Evolutionary conservation across 192 early-diverging fungal species (phyloP).

Genomic region (Coemansia sp.): DNA sequence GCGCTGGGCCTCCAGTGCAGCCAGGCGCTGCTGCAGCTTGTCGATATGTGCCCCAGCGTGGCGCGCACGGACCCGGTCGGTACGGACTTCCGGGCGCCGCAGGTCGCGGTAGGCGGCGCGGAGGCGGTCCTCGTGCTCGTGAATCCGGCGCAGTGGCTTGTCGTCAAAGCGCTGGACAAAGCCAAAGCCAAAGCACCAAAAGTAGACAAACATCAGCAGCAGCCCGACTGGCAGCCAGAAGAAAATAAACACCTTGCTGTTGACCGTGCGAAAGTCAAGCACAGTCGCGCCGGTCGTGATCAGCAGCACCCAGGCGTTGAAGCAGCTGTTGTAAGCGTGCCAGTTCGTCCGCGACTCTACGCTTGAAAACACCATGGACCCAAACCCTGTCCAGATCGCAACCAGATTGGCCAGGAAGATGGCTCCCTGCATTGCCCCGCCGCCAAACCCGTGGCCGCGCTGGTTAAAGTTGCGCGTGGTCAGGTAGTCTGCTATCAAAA

Average conservation of each 20-base stretch:
- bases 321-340: slow-evolving; percentile 50
- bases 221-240: slow-evolving; percentile 50
- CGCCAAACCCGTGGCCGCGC: slow-evolving; percentile 37
- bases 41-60: no score
- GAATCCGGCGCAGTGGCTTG: slow-evolving; percentile 35
- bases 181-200: slow-evolving; percentile 41
- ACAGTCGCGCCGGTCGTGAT: slow-evolving; percentile 38
- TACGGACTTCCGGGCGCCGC: slow-evolving; percentile 5
- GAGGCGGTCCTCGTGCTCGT: slow-evolving; percentile 22
- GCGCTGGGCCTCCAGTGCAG: slow-evolving; percentile 15
- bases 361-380: slow-evolving; percentile 33
- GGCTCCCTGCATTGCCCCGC: slow-evolving; percentile 35
- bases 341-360: slow-evolving; percentile 28
- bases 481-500: slow-evolving; percentile 23
- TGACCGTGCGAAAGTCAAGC: slow-evolving; percentile 19
- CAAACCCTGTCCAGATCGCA: slow-evolving; percentile 49
- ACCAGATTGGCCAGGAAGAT: slow-evolving; percentile 40
- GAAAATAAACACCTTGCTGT: slow-evolving; percentile 44
- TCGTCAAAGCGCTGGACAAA: slow-evolving; percentile 44
- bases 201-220: slow-evolving; percentile 45
- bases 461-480: slow-evolving; percentile 41
- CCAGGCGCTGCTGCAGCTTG: slow-evolving; percentile 12
- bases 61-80: slow-evolving; percentile 2
- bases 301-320: slow-evolving; percentile 35
- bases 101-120: slow-evolving; percentile 23